Conservation (phyloP, 2,329 filamentous ascomycete species). For the Exophiala sp. region DNA sequence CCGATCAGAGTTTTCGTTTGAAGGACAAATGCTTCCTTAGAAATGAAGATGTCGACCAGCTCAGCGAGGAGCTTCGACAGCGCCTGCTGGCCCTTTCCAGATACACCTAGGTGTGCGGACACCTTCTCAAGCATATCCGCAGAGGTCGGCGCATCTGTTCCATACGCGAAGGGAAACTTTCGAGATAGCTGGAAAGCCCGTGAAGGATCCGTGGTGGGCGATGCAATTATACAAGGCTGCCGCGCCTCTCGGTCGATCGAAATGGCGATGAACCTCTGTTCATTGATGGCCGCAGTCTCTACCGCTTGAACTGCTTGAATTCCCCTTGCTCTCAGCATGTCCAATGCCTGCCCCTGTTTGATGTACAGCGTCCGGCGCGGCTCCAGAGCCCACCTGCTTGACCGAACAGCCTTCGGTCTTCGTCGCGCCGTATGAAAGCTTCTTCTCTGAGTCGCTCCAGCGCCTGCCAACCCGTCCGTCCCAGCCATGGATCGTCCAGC, state of each 20-base stretch:
- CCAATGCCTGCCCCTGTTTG: slow-evolving; percentile 48
- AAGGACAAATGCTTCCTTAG: slow-evolving; percentile 60
- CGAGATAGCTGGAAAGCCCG: slow-evolving; percentile 42
- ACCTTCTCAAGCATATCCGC: slow-evolving; percentile 39
- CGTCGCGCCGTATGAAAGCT: slow-evolving; percentile 46
- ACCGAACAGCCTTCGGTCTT: slow-evolving; percentile 22
- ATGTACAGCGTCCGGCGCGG: slow-evolving; percentile 53
- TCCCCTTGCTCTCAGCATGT: slow-evolving; percentile 50
- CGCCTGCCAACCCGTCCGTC: slow-evolving; percentile 35
- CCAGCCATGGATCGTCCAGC: slow-evolving; percentile 34
- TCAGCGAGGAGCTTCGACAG: slow-evolving; percentile 47
- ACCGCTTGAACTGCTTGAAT: slow-evolving; percentile 43
- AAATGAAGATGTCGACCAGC: slow-evolving; percentile 55
- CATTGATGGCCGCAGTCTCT: slow-evolving; percentile 34
- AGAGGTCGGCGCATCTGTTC: slow-evolving; percentile 41
- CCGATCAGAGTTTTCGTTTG: slow-evolving; percentile 46
- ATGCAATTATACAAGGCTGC: slow-evolving; percentile 59
- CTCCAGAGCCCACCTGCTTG: neutral
- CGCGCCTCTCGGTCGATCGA: slow-evolving; percentile 58
- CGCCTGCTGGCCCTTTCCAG: slow-evolving; percentile 40
- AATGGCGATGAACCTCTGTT: slow-evolving; percentile 54
- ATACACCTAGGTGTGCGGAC: slow-evolving; percentile 50
- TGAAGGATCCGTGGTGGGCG: slow-evolving; percentile 45
- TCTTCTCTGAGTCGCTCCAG: slow-evolving; percentile 42
- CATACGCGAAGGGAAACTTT: slow-evolving; percentile 59